Base-by-base conservation (phyloP, 352 stramenopile species). In the Phytophthora sp. region DNA sequence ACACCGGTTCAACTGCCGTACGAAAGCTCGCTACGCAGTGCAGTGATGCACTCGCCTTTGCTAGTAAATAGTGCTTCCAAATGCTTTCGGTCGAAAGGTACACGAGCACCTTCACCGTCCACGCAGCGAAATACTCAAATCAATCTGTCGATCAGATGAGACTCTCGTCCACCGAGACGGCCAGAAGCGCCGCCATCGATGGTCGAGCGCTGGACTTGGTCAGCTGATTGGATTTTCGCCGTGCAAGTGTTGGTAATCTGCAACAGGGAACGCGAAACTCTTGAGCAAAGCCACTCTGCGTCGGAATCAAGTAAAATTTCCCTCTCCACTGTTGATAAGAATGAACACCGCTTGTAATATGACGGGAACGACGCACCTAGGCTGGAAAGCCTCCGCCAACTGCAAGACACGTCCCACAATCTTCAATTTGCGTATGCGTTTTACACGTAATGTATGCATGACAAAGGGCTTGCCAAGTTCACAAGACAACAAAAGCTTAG, bases 211-310 rank as follows among this genome's bases (percentile, higher is more conserved):
- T 17, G 42, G 27, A 34, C 53, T 62, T 44, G n/a, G n/a, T 37
- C 56, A 43, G 24, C 35, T 57, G 55, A 17, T 44, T 24, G 32
- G 45, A 30, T 30, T 35, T 27, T 34, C 18, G 23, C 15, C 32
- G 13, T 15, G 24, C 55, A 63, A n/a, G n/a, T n/a, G n/a, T n/a
- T n/a, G n/a, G 44, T 43, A 54, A 65, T 59, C 55, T 48, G 57
- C 38, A 65, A 46, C 38, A 39, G 59, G 28, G 24, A 66, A 49
- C 9, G 2, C 52, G 24, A 48, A 43, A 34, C 24, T 24, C 48
- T 60, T 54, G 28, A 54, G 37, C 30, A 66, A 59, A 66, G 38
- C 48, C 49, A 66, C 48, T 66, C 53, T 46, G 48, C 57, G 48
- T 44, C 23, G 37, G 37, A 43, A 57, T 49, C 46, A 43, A 48